Conservation (phyloP, 495 filamentous ascomycete species). For the Aspergillus kassunensis region DNA sequence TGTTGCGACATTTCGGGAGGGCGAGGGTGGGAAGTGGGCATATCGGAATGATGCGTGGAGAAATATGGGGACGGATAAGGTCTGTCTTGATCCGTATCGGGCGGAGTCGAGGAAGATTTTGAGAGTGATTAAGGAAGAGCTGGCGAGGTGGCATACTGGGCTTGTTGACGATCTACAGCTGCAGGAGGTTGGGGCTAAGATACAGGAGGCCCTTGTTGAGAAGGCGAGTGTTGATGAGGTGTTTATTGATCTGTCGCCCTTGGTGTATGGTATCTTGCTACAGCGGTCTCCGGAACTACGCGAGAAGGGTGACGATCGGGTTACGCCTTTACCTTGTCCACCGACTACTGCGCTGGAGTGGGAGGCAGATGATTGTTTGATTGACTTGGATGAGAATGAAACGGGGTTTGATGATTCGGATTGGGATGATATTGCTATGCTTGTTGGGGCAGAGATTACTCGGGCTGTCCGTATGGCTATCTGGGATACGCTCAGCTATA, state of each 20-base stretch:
- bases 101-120: constrained; percentile 81
- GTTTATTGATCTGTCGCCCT: constrained; percentile 83
- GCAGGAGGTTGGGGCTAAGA: constrained; percentile 35
- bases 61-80: constrained; percentile 84
- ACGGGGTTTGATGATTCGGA: constrained; percentile 79
- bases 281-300: constrained; percentile 73
- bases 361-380: constrained; percentile 66
- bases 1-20: constrained; percentile 92
- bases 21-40: constrained; percentile 78
- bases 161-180: constrained; percentile 15
- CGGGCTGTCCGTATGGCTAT: constrained; percentile 66
- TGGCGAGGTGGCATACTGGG: constrained; percentile 37
- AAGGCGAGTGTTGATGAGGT: constrained; percentile 92
- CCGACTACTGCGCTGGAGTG: constrained; percentile 75
- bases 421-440: constrained; percentile 92
- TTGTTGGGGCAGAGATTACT: constrained; percentile 84
- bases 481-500: constrained; percentile 69
- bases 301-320: constrained; percentile 63
- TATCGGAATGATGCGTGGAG: constrained; percentile 75
- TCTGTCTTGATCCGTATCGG: constrained; percentile 89
- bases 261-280: constrained; percentile 72
- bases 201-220: constrained; percentile 66
- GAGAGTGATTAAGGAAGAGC: constrained; percentile 69
- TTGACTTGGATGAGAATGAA: constrained; percentile 69
- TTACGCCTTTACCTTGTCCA: constrained; percentile 67